Base-by-base conservation (phyloP, 202 grass and related monocot species). In the Sporobolus alterniflorus region DNA sequence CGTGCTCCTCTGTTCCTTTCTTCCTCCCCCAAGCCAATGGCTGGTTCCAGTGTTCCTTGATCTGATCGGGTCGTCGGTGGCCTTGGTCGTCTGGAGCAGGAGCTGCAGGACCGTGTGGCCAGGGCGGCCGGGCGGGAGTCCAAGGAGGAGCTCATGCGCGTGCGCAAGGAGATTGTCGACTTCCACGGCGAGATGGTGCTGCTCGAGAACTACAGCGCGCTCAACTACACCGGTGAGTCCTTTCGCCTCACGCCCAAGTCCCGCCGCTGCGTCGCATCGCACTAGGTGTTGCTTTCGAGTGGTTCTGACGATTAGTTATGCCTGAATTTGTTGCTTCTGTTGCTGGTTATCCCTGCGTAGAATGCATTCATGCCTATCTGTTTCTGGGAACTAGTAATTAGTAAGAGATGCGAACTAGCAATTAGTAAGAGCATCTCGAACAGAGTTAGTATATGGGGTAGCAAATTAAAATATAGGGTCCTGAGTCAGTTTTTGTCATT, bases 181-280 rank as follows among this genome's bases (percentile, higher is more conserved):
- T 87, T 98, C 64, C 96, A 98, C 25, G 96, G 96, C 48, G 93
- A 98, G 96, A 98, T 96, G 96, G 91, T 98, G 82, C 85, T 98
- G 78, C 96, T 98, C 4, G 93, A 96, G 80, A 98, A 98, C 28
- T 98, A 98, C 82, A 98, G 93, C 77, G 93, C 93, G 13, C 87
- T 95, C 49, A 98, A 98, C 73, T 98, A 95, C 83, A 98, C 96
- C 0, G 96, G 93, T 98, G 79, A 85, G 80, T 15, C 43, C 48
- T 14, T 16, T 9, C 13, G 34, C 41, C 42, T 24, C 77, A 52
- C 52, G 47, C 10, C 33, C 51, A 18, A 33, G 32, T 6, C n/a
- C 28, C 26, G 67, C 54, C 59, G 47, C 82, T n/a, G n/a, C n/a
- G 43, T 67, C 29, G 22, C 15, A 65, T 34, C 57, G 57, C 57